Percentiles rank a stretch among this genome's conserved stretches.
Evolutionary conservation across 805 yeast species (phyloP).

Genomic region (Pichia insulana): DNA sequence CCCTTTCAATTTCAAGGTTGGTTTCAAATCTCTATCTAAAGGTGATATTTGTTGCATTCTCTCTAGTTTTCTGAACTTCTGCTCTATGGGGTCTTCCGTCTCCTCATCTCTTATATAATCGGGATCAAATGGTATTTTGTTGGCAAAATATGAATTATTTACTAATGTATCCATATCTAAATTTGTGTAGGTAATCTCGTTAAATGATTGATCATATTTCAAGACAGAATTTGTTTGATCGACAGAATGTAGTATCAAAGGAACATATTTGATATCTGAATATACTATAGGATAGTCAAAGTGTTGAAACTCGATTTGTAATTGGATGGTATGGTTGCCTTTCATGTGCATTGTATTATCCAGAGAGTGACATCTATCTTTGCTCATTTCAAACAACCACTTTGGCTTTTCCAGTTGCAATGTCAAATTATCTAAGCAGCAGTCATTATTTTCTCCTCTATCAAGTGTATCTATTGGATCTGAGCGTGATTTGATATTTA

Average conservation of each 20-base stretch:
- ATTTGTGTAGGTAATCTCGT: slow-evolving; percentile 21
- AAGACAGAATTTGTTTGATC: slow-evolving; percentile 15
- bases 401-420: too few relatives aligned
- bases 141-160: slow-evolving; percentile 5
- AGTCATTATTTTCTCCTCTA: neutral
- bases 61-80: slow-evolving; percentile 75
- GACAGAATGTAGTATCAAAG: slow-evolving; percentile 21
- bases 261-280: slow-evolving; percentile 44
- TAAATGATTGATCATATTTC: slow-evolving; percentile 16
- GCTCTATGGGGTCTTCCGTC: slow-evolving; percentile 75
- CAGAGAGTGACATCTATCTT: too few relatives aligned
- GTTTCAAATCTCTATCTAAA: slow-evolving; percentile 78
- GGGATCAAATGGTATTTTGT: slow-evolving; percentile 49
- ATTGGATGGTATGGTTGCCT: neutral
- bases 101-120: slow-evolving; percentile 39
- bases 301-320: slow-evolving; percentile 45
- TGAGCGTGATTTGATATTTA: too few relatives aligned
- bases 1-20: slow-evolving; percentile 74
- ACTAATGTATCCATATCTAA: slow-evolving; percentile 7
- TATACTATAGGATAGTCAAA: slow-evolving; percentile 69
- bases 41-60: slow-evolving; percentile 73
- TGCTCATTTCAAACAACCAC: too few relatives aligned
- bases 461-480: too few relatives aligned
- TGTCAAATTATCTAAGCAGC: too few relatives aligned
- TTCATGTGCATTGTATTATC: too few relatives aligned